A percentile compares a stretch with the other conserved stretches of the same genome.
These are phyloP conservation scores for Penicillium verrucosum DNA, from an alignment of 2,329 filamentous ascomycete genomes.

Conservation along the genomic window DNA sequence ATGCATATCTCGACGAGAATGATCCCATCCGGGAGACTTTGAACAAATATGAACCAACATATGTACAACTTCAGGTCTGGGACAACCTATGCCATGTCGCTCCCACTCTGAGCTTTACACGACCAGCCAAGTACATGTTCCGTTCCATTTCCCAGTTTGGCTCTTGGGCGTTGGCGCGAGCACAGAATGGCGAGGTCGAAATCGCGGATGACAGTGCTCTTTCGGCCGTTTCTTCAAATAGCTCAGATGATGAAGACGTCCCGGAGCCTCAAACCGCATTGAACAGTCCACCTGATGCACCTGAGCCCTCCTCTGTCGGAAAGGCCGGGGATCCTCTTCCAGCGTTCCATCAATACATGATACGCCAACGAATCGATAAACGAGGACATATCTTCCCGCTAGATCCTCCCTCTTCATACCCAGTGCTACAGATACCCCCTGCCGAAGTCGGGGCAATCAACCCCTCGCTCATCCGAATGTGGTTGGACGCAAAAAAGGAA, in stretches of 20 bases:
- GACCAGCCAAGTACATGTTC: conserved; percentile 96
- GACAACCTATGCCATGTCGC: conserved; percentile 91
- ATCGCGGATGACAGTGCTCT: conserved; percentile 76
- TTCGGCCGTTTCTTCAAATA: conserved; percentile 67
- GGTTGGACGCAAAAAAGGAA: conserved; percentile 69
- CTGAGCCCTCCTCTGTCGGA: conserved; percentile 57
- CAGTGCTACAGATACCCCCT: conserved; percentile 61
- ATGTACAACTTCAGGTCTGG: conserved; percentile 94
- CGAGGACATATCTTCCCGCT: conserved; percentile 72
- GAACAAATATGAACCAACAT: conserved; percentile 71
- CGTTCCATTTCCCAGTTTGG: conserved; percentile 88
- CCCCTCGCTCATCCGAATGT: conserved; percentile 73
- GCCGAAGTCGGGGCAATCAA: conserved; percentile 76
- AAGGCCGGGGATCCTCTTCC: conserved; percentile 82
- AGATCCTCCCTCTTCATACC: conserved; percentile 60
- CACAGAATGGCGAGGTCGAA: conserved; percentile 75
- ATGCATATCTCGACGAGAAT: conserved; percentile 60
- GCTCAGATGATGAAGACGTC: conserved; percentile 18
- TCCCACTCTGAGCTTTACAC: conserved; percentile 89
- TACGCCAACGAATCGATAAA: conserved; percentile 78
- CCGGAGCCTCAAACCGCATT: neutral
- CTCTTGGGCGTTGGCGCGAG: conserved; percentile 81
- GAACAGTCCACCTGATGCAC: conserved; percentile 9
- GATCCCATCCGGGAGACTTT: conserved; percentile 55
- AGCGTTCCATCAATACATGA: conserved; percentile 79